Conservation (phyloP, 208 protist genomes). For the Tetramitus jugosus region DNA sequence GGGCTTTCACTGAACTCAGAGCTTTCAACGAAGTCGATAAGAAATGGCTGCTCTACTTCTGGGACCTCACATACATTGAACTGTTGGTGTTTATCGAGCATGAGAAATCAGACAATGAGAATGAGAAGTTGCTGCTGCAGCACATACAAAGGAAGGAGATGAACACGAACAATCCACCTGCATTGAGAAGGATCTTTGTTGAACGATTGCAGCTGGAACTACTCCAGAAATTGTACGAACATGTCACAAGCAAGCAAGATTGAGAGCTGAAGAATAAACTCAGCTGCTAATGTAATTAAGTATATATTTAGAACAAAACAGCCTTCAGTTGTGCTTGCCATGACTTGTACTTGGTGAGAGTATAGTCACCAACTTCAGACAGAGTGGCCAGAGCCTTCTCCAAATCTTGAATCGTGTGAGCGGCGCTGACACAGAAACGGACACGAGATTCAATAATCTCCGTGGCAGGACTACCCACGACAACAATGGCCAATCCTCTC, state of each 20-base stretch:
- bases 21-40: background rate
- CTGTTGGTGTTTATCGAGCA: background rate
- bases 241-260: too few species aligned
- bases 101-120: background rate
- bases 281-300: too few species aligned
- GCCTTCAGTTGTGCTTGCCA: too few species aligned
- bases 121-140: background rate
- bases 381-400: constrained; percentile 76
- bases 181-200: background rate
- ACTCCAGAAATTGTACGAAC: background rate
- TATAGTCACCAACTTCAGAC: constrained; percentile 58
- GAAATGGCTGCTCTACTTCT: background rate
- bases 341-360: too few species aligned
- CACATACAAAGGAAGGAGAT: background rate
- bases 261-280: too few species aligned
- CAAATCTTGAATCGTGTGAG: constrained; percentile 84
- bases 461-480: constrained; percentile 94
- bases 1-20: background rate
- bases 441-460: constrained; percentile 74
- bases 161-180: background rate
- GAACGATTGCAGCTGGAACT: background rate
- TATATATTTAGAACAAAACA: too few species aligned
- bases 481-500: constrained; percentile 81
- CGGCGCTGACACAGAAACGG: constrained; percentile 77
- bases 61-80: background rate